Evolutionary conservation across 1,284 basidiomycete genomes (phyloP), one percentile per base, ranked within the genome.

Genomic region (Peniophora sp.): DNA sequence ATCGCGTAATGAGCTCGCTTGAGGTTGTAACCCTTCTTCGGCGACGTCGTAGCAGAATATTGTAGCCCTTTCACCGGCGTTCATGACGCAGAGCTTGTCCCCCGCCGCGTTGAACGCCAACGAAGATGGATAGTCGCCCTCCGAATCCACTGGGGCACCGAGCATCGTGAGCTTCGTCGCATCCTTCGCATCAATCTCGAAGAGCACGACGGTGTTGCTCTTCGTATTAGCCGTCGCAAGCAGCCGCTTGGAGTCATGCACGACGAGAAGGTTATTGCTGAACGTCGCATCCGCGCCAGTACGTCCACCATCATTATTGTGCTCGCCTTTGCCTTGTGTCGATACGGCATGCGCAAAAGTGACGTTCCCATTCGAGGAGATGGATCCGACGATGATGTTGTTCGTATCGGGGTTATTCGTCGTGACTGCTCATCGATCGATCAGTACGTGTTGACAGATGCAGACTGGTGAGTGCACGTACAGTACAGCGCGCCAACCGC

Each of bases 121-220:
- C 0, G 71, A 70, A 35, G 72, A 59, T 15, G 72, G 72, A 60
- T 74, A 74, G 44, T 75, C 67, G 14, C 73, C 71, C 1, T 65
- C 68, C 36, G 63, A 65, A 12, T 62, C 59, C 2, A 70, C 58
- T 3, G 72, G 70, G 32, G 58, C 57, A 0, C 72, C 73, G 17
- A 74, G 60, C 62, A 67, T 65, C 18, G 54, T 55, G 17, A 74
- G 56, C 27, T 62, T 56, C 2, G 66, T 63, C 0, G 72, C 71
- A 55, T 70, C 59, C 17, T 54, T 57, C 8, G 66, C 62, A 55
- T 73, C 62, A 58, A 75, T 70, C 37, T 55, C 57, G 59, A 74
- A 74, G 47, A 71, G 57, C 10, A 69, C 64, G 10, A 72, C 53
- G 0, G 71, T 74, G 55, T 71, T 70, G 14, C 71, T 74, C 12